Base-by-base conservation (phyloP, 306 rosid genomes). In the Quercus berberidifolia region DNA sequence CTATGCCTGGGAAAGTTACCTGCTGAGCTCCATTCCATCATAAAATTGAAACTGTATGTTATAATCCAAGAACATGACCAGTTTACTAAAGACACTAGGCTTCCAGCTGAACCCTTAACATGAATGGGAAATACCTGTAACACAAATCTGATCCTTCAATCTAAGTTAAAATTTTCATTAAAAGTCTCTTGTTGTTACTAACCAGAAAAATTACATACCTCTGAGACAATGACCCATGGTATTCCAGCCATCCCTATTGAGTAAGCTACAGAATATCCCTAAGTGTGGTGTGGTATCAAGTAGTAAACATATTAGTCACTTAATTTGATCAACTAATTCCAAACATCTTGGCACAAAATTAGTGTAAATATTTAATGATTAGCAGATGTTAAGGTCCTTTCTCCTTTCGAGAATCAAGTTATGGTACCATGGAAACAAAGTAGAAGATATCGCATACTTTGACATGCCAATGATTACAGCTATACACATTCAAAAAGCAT, bases 221-320 rank as follows among this genome's bases (percentile, higher is more conserved):
- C 97, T 51, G 98, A 94, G 94, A 94, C 88, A 83, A 94, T 87
- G 71, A 92, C 90, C 98, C 98, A 94, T 4, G 97, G 93, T 84
- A 91, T 87, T 76, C 91, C 97, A 77, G 93, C 97, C 87, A 94
- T 94, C 75, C 98, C 94, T 52, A 89, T 69, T 13, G 98, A 89
- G 88, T 83, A 92, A 11, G 89, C 88, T 77, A 92, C 93, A 19
- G 81, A 83, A 33, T 84, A 94, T 15, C 80, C 84, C 98, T 93
- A 88, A 26, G 33, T 10, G 4, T 55, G 46, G 46, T 41, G 46
- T 77, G 80, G 52, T 55, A 52, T 72, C 43, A 51, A 71, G 58
- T 10, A 82, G 68, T 83, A 17, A n/a, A 20, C 11, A 21, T 5
- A 59, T 21, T 77, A 49, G 54, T 49, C 54, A 69, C 58, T 55